These are phyloP conservation scores for Dillenia suffruticosa DNA, from an alignment of 164 flowering plant genomes.

Conservation along the genomic window DNA sequence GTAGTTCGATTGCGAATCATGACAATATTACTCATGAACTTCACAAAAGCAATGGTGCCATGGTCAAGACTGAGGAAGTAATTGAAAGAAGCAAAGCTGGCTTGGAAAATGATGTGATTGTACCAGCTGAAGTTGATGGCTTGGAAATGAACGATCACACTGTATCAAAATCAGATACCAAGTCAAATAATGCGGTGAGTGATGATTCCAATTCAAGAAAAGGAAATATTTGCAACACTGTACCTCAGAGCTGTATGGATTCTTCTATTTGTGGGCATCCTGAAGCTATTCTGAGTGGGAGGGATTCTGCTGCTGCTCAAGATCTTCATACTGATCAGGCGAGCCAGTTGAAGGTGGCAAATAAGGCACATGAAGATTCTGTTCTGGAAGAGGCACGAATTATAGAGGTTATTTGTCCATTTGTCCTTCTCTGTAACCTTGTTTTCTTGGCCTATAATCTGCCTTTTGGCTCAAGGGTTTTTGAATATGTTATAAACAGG, in stretches of 20 bases:
- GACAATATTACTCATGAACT: slow-evolving; percentile 16
- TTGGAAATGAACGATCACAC: slow-evolving; percentile 15
- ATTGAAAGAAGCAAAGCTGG: slow-evolving; percentile 17
- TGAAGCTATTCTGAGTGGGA: slow-evolving; percentile 15
- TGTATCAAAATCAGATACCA: slow-evolving; percentile 25
- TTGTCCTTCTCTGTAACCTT: slow-evolving; percentile 1
- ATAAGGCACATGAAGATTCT: slow-evolving; percentile 67
- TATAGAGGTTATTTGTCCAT: slow-evolving; percentile 54
- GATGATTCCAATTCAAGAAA: slow-evolving; percentile 16
- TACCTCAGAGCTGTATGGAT: slow-evolving; percentile 16
- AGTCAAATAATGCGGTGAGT: slow-evolving; percentile 7
- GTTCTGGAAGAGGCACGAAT: slow-evolving; percentile 75
- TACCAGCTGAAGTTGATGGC: slow-evolving; percentile 15
- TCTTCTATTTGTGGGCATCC: slow-evolving; percentile 23
- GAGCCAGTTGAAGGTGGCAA: slow-evolving; percentile 19
- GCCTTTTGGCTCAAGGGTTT: not conserved
- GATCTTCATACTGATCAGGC: slow-evolving; percentile 29
- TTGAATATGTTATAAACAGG: slow-evolving; percentile 45
- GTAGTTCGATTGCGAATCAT: slow-evolving; percentile 13
- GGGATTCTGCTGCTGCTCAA: slow-evolving; percentile 20
- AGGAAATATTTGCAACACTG: slow-evolving; percentile 16
- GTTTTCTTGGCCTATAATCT: slow-evolving; percentile 4
- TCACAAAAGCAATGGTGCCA: slow-evolving; percentile 19
- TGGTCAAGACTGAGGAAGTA: slow-evolving; percentile 31
- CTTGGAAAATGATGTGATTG: slow-evolving; percentile 23